phyloP scores from a whole-genome alignment of 208 protist genomes.

The Crithidia expoeki region DNA sequence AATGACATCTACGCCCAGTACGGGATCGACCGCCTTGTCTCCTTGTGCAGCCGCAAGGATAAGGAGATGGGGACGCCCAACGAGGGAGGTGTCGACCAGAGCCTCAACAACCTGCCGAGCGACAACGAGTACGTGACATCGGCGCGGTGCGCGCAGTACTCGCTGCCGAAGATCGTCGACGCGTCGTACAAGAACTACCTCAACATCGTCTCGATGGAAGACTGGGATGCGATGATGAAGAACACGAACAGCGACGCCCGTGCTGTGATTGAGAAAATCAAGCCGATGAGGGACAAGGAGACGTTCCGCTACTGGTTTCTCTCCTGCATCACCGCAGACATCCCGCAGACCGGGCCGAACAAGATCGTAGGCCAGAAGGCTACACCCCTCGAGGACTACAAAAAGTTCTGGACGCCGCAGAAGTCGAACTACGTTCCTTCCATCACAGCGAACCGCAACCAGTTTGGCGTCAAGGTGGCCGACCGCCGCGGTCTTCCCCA shows the following conservation, averaged over 20 bases:
- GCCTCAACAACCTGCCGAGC: conserved; percentile 33
- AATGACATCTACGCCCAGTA: conserved; percentile 66
- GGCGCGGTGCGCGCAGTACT: conserved; percentile 77
- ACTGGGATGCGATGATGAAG: conserved; percentile 64
- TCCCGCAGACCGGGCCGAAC: conserved; percentile 81
- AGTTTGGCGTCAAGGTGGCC: conserved; percentile 68
- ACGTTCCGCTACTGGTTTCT: conserved; percentile 89
- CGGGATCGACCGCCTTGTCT: conserved; percentile 85
- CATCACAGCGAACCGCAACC: conserved; percentile 54
- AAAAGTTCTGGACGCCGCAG: conserved; percentile 74
- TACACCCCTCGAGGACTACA: conserved; percentile 74
- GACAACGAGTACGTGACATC: conserved; percentile 63
- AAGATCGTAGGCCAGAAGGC: conserved; percentile 81
- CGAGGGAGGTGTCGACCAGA: conserved; percentile 65
- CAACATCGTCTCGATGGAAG: conserved; percentile 60
- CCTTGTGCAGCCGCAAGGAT: conserved; percentile 67
- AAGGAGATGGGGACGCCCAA: conserved; percentile 72
- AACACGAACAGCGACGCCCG: conserved; percentile 45
- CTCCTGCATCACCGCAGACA: conserved; percentile 78
- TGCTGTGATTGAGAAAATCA: conserved; percentile 48
- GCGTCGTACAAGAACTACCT: conserved; percentile 80
- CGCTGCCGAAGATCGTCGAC: conserved; percentile 81
- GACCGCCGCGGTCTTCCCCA: conserved; percentile 64
- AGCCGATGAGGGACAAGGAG: conserved; percentile 74
- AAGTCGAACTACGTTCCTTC: conserved; percentile 80